Evolutionary conservation across 2,329 filamentous ascomycete genomes (phyloP).

Genomic region (Graphilbum sp.): DNA sequence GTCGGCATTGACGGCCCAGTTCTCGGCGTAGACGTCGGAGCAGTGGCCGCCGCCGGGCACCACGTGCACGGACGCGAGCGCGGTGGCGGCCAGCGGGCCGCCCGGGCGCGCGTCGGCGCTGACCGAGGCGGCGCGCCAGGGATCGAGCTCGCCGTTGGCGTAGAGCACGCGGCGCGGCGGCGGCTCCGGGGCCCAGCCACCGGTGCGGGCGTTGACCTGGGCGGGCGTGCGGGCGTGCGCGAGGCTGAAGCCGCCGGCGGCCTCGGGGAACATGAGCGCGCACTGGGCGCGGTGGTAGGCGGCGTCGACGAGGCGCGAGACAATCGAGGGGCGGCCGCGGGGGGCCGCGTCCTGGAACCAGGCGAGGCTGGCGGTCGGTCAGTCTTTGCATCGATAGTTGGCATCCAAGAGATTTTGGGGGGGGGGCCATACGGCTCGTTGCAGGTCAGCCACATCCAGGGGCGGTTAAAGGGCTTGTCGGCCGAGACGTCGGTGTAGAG

Average conservation of each 20-base stretch:
- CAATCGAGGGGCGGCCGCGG: constrained; percentile 20
- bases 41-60: constrained; percentile 22
- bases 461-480: constrained; percentile 27
- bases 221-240: constrained; percentile 15
- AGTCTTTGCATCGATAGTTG: background rate
- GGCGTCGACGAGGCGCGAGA: constrained; percentile 20
- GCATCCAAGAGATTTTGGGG: background rate
- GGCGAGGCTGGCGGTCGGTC: constrained; percentile 13
- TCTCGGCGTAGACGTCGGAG: constrained; percentile 23
- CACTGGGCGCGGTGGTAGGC: constrained; percentile 26
- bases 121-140: constrained; percentile 23
- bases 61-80: constrained; percentile 16
- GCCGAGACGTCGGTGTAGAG: constrained; percentile 20
- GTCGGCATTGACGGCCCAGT: constrained; percentile 33
- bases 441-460: constrained; percentile 40
- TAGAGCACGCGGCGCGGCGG: constrained; percentile 22
- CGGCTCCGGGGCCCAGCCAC: constrained; percentile 18
- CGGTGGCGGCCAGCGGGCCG: constrained; percentile 18
- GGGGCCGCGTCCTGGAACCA: constrained; percentile 30
- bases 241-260: constrained; percentile 17
- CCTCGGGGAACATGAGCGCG: constrained; percentile 26
- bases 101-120: constrained; percentile 21
- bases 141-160: constrained; percentile 23
- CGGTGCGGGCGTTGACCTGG: constrained; percentile 20
- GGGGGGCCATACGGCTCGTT: constrained; percentile 21